Conservation (phyloP, 495 filamentous ascomycete species). For the Neurospora sp. region DNA sequence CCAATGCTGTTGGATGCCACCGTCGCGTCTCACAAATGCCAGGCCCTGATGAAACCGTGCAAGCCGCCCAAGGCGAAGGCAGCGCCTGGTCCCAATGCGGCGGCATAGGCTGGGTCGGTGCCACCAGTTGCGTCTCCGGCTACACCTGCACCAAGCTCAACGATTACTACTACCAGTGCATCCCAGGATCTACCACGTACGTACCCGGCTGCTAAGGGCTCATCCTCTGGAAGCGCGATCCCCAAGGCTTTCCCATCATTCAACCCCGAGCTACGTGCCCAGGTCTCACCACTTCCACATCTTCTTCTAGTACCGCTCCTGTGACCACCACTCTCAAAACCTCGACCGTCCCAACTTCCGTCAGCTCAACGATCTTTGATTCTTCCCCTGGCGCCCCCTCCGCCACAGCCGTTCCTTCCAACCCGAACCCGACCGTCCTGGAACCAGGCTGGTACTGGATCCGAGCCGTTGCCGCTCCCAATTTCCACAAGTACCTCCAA, state of each 20-base stretch:
- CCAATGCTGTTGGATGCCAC: not conserved
- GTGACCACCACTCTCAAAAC: conserved; percentile 1
- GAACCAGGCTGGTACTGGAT: conserved; percentile 40
- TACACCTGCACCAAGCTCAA: conserved; percentile 8
- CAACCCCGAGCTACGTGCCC: conserved; percentile 9
- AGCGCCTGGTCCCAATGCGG: conserved; percentile 15
- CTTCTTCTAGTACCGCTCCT: conserved; percentile 4
- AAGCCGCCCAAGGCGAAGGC: conserved; percentile 2
- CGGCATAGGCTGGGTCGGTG: conserved; percentile 4
- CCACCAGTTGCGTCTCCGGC: conserved; percentile 7
- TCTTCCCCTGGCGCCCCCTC: conserved; percentile 7
- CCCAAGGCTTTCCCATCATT: not conserved
- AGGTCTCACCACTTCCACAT: conserved; percentile 7
- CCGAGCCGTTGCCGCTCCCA: conserved; percentile 40
- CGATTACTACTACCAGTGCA: not conserved
- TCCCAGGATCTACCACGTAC: conserved; percentile 5
- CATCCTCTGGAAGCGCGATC: not conserved
- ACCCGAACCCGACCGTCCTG: conserved; percentile 32
- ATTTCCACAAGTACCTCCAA: conserved; percentile 45
- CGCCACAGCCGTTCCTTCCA: conserved; percentile 17
- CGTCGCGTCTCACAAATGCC: no score
- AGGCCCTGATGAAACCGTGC: no score
- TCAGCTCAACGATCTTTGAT: not conserved
- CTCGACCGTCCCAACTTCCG: conserved; percentile 1
- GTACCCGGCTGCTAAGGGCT: not conserved